phyloP scores from a whole-genome alignment of 768 basidiomycete species.

The Pulveroboletus sp. region DNA sequence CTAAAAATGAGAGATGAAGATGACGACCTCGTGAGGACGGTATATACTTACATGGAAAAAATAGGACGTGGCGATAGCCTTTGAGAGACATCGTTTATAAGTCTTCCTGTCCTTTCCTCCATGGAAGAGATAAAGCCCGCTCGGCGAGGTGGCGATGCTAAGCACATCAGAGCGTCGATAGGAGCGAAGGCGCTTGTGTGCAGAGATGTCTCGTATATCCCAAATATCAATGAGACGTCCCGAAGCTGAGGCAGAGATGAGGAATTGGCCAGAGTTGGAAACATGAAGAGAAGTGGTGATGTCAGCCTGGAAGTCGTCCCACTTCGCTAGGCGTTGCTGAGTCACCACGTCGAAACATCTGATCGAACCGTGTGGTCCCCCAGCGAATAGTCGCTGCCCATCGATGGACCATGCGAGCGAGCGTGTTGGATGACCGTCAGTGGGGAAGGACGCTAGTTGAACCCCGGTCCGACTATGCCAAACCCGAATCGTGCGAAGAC shows the following conservation, averaged over 20 bases:
- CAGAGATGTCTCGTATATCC: neutral
- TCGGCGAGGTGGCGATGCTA: neutral
- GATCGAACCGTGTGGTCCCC: neutral
- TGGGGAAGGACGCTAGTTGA: neutral
- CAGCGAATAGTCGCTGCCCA: neutral
- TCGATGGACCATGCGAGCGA: slow-evolving; percentile 18
- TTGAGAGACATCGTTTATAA: too few relatives aligned
- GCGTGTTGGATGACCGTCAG: neutral
- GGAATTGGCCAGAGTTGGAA: neutral
- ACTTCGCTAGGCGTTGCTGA: neutral
- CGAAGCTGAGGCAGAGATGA: neutral
- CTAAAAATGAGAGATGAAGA: neutral
- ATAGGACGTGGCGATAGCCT: neutral
- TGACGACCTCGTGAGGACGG: too few relatives aligned
- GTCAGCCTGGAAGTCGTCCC: neutral
- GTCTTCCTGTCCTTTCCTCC: neutral
- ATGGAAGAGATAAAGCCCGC: neutral
- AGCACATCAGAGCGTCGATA: too few relatives aligned
- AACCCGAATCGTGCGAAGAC: neutral
- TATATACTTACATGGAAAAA: neutral
- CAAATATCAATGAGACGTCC: neutral
- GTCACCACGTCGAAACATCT: neutral
- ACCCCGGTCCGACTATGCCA: slow-evolving; percentile 13
- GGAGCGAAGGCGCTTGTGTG: too few relatives aligned
- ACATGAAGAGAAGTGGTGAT: neutral